Base-by-base conservation (phyloP, 1,284 basidiomycete genomes). In the Gymnopus androsaceus region DNA sequence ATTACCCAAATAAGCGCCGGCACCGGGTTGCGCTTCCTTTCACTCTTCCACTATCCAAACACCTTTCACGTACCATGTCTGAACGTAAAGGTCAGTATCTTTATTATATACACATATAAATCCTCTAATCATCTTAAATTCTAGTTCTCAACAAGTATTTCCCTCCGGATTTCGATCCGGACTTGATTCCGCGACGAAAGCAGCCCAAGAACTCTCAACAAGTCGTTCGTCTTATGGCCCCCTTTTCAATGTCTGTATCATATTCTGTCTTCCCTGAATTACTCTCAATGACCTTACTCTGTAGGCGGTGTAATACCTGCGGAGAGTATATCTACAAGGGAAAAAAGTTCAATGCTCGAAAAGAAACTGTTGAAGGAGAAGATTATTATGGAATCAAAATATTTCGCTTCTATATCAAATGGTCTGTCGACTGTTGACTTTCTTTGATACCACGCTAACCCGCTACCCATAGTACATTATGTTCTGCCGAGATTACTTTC, bases 381-480 rank as follows among this genome's bases (percentile, higher is more conserved):
- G 94, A 96, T 64, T 99, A 99, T 69, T 94, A 94, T 76, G 95
- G 95, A 12, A 98, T 99, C 79, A 97, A 97, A 72, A 96, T 95
- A 59, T 92, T 91, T 69, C 78, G 90, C 33, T 91, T 91, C 70
- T 92, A 90, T 66, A 92, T 92, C 64, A 90, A 91, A 75, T 91
- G 89, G 87, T 84, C 50, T 54, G 81, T 69, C 19, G 36, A 19
- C 37, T 34, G 30, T 3, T 38, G 2, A 28, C 33, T 31, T 14
- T 25, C 2, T 37, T n/a, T 25, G 47, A 9, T n/a, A 12, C 12
- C 40, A 58, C 5, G 23, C 15, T 17, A 14, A 59, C 57, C 5
- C 63, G 3, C 28, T 52, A 57, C 42, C 27, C 64, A n/a, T n/a
- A 90, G 95, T 67, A 95, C 94, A 5, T 76, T 94, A 44, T 98